These are phyloP conservation scores for Ceratocystis colombiana DNA, from an alignment of 2,329 filamentous ascomycete genomes.

Conservation along the genomic window DNA sequence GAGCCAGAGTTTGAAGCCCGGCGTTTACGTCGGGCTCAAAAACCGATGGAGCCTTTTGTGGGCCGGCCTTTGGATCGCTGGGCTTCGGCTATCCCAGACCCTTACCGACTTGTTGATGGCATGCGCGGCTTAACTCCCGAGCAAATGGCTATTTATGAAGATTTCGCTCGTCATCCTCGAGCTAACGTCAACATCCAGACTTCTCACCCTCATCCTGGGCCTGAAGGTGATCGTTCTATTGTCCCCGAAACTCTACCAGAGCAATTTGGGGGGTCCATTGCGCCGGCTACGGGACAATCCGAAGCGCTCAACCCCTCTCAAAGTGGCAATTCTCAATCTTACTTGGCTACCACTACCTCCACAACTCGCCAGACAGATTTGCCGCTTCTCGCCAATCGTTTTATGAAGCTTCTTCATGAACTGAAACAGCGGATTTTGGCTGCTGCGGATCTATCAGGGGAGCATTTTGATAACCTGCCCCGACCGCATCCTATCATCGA, in stretches of 20 bases:
- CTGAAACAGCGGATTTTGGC: conserved; percentile 38
- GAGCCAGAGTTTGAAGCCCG: conserved; percentile 69
- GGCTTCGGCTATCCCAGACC: conserved; percentile 87
- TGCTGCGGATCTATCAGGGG: conserved; percentile 44
- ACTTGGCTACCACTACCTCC: not conserved
- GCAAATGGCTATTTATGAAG: conserved; percentile 92
- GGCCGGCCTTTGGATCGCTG: conserved; percentile 75
- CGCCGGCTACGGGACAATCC: conserved; percentile 48
- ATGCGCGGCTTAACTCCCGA: conserved; percentile 69
- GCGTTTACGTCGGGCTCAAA: conserved; percentile 60
- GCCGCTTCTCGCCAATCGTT: conserved; percentile 43
- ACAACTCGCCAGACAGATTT: conserved; percentile 41
- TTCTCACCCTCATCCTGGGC: conserved; percentile 47
- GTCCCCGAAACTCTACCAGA: conserved; percentile 56
- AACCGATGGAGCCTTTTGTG: conserved; percentile 75
- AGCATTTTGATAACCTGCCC: conserved; percentile 51
- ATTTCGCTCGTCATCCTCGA: conserved; percentile 80
- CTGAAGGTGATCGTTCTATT: conserved; percentile 51
- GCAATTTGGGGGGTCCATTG: conserved; percentile 45
- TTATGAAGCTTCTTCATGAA: conserved; percentile 49
- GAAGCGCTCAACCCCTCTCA: conserved; percentile 50
- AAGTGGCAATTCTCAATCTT: conserved; percentile 38
- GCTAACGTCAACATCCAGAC: conserved; percentile 46
- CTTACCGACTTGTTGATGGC: conserved; percentile 71
- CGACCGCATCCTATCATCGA: conserved; percentile 51